A percentile compares a stretch with the other conserved stretches of the same genome.
Conservation (phyloP, 2,329 filamentous ascomycete species). For the Dothiorella sarmentorum region DNA sequence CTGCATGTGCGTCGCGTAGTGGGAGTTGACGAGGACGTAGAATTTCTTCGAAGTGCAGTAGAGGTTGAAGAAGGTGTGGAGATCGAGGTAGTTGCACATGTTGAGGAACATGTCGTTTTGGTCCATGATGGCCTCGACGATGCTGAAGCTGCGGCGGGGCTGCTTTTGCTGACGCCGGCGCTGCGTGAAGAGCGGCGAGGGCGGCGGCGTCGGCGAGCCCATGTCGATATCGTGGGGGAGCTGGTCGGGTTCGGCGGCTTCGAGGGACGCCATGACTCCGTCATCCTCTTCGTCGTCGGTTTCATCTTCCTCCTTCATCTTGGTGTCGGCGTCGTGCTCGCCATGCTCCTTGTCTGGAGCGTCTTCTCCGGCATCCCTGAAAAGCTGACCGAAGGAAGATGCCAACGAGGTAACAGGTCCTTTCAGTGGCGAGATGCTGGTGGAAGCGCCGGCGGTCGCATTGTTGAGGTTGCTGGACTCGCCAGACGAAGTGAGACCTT, state of each 20-base stretch:
- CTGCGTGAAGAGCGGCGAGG: neutral
- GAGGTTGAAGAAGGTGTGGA: constrained; percentile 27
- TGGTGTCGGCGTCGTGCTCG: neutral
- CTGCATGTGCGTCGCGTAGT: constrained; percentile 56
- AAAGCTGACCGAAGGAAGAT: neutral
- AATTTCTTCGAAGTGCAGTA: constrained; percentile 41
- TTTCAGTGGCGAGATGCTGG: neutral
- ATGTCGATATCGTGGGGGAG: neutral
- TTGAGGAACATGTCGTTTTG: constrained; percentile 37
- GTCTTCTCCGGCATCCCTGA: neutral
- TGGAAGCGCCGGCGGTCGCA: neutral
- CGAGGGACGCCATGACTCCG: neutral
- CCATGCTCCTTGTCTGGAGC: too few species aligned
- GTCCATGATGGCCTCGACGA: constrained; percentile 34
- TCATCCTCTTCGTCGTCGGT: neutral
- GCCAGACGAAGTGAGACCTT: neutral
- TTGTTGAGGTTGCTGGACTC: neutral
- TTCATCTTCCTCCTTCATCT: neutral
- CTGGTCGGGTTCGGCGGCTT: neutral
- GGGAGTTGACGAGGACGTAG: constrained; percentile 37
- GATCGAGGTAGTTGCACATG: constrained; percentile 29
- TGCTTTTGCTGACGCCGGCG: neutral
- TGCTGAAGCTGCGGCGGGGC: constrained; percentile 27
- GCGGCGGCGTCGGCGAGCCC: neutral
- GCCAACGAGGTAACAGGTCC: neutral